Conservation (phyloP, 345 rosid genomes). For the Eucalyptus sp. region DNA sequence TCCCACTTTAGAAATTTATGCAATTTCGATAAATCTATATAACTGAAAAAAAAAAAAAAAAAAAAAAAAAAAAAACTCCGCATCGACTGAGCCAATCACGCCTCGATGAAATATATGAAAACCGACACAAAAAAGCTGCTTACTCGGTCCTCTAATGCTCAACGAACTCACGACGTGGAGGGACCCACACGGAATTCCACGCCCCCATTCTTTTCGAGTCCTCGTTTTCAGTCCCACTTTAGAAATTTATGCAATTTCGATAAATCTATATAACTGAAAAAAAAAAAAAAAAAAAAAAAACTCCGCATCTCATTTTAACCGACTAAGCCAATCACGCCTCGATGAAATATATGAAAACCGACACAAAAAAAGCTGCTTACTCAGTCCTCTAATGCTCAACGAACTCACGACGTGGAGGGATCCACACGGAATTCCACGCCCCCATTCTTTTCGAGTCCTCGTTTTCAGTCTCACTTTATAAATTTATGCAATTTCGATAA, state of each 20-base stretch:
- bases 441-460: neutral
- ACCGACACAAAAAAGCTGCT: neutral
- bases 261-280: too few relatives aligned
- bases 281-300: too few relatives aligned
- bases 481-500: neutral
- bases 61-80: too few relatives aligned
- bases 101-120: neutral
- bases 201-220: neutral
- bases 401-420: neutral
- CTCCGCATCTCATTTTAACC: too few relatives aligned
- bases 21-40: neutral
- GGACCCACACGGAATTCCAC: neutral
- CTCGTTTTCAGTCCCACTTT: neutral
- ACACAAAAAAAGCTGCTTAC: neutral
- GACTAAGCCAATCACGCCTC: too few relatives aligned
- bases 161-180: neutral
- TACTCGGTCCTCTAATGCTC: neutral
- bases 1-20: neutral
- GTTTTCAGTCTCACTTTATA: neutral
- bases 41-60: too few relatives aligned
- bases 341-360: too few relatives aligned
- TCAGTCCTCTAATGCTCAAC: neutral
- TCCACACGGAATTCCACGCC: neutral
- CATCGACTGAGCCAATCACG: neutral
- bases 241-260: neutral